Conservation (phyloP, 2,329 filamentous ascomycete genomes). For the Fusarium setosum region DNA sequence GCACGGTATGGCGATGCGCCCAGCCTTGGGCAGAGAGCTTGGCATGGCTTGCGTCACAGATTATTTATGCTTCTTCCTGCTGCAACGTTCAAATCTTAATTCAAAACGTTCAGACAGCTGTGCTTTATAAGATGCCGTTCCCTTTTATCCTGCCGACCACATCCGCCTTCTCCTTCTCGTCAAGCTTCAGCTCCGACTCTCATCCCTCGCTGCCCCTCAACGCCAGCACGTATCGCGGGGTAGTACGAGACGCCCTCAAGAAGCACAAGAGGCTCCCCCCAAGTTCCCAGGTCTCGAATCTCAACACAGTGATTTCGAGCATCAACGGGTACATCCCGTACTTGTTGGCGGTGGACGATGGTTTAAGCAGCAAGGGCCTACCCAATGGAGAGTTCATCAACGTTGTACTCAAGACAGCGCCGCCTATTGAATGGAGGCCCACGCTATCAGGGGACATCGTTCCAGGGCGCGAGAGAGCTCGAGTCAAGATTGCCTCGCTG, state of each 20-base stretch:
- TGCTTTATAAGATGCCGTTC: conserved; percentile 78
- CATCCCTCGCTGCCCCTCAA: conserved; percentile 90
- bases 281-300: conserved; percentile 74
- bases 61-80: background rate
- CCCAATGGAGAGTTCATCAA: conserved; percentile 70
- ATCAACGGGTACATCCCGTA: conserved; percentile 86
- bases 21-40: conserved; percentile 34
- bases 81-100: background rate
- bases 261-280: conserved; percentile 87
- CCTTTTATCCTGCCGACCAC: conserved; percentile 91
- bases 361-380: conserved; percentile 64
- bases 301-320: conserved; percentile 75
- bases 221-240: conserved; percentile 84
- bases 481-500: conserved; percentile 78
- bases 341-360: conserved; percentile 80
- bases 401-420: conserved; percentile 69
- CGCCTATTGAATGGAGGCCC: conserved; percentile 85
- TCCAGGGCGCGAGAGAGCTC: conserved; percentile 71
- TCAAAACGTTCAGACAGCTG: background rate
- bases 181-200: conserved; percentile 80
- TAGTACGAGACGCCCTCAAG: conserved; percentile 87
- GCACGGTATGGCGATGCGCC: conserved; percentile 41
- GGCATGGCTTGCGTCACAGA: conserved; percentile 25
- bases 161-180: conserved; percentile 84
- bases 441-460: conserved; percentile 76